Base-by-base conservation (phyloP, 1,139 yeast species). In the Lodderomyces theae region DNA sequence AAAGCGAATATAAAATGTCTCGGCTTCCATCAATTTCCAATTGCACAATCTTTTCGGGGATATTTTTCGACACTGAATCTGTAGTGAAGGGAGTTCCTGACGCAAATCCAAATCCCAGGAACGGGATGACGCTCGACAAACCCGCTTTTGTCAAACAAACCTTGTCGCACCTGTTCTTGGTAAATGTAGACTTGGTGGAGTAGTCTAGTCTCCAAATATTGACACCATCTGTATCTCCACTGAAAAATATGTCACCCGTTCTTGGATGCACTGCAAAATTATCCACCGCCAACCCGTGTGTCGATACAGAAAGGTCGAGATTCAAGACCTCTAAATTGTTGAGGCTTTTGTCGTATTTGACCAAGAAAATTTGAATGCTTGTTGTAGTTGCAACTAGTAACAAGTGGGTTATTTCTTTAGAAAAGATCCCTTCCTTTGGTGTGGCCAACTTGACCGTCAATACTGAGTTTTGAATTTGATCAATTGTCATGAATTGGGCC, bases 181-280 rank as follows among this genome's bases (percentile, higher is more conserved):
- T 88, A 86, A 96, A 92, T 38, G 88, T 84, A 36, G 90, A 92
- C 28, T 85, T 79, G 48, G 82, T 85, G n/a, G 90, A 78, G 57
- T 94, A 94, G 45, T 80, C 82, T 43, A 92, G 69, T 56, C 88
- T 89, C 96, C 97, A 92, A 37, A 94, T 72, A 52, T 90, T 82
- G 35, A 77, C 67, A 2, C 92, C 95, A 51, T 86, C 89, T 15
- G 83, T 72, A 47, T 77, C 72, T 10, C 96, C 95, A 15, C 86
- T 74, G 58, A 94, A 87, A 58, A 86, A 88, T 6, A 94, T 79
- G 42, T 94, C 90, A 38, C 89, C 86, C 0, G 92, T 80, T 34
- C 67, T 64, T 21, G 79, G 79, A 53, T 80, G 79, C 2, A 77
- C 71, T 1, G 74, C 70, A 40, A 90, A 77, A 41, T 78, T 75